Conservation (phyloP, 2,329 filamentous ascomycete genomes). For the Exophiala viscosa region DNA sequence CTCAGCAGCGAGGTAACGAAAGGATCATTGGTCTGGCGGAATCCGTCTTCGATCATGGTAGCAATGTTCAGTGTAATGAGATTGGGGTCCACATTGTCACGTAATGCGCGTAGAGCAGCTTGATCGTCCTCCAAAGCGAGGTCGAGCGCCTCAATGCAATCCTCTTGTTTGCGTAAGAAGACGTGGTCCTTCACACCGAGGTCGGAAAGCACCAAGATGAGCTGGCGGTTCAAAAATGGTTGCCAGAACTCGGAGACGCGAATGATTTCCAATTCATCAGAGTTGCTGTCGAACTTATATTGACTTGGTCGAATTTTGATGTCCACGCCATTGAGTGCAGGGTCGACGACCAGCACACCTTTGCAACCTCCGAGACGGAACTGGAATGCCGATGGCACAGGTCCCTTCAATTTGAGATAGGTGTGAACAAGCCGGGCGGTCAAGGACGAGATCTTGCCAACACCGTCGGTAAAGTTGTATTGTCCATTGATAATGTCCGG, state of each 20-base stretch:
- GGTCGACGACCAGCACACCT: conserved; percentile 75
- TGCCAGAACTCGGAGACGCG: conserved; percentile 70
- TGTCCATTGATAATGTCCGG: conserved; percentile 66
- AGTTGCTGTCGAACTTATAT: conserved; percentile 72
- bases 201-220: conserved; percentile 77
- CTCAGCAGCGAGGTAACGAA: conserved; percentile 75
- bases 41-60: conserved; percentile 72
- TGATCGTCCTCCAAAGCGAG: conserved; percentile 63
- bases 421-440: conserved; percentile 69
- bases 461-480: conserved; percentile 81
- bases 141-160: conserved; percentile 66
- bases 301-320: conserved; percentile 81
- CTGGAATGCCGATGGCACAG: conserved; percentile 77
- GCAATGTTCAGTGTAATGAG: conserved; percentile 72
- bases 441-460: conserved; percentile 83
- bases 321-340: conserved; percentile 61
- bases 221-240: conserved; percentile 83
- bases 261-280: conserved; percentile 78
- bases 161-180: conserved; percentile 67
- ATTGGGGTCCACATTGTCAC: conserved; percentile 78
- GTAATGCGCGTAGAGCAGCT: conserved; percentile 65
- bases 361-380: conserved; percentile 92
- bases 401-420: conserved; percentile 61
- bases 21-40: conserved; percentile 70
- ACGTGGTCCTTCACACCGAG: conserved; percentile 66